Base-by-base conservation (phyloP, 2,329 filamentous ascomycete species). In the Trichocomaceae sp. region DNA sequence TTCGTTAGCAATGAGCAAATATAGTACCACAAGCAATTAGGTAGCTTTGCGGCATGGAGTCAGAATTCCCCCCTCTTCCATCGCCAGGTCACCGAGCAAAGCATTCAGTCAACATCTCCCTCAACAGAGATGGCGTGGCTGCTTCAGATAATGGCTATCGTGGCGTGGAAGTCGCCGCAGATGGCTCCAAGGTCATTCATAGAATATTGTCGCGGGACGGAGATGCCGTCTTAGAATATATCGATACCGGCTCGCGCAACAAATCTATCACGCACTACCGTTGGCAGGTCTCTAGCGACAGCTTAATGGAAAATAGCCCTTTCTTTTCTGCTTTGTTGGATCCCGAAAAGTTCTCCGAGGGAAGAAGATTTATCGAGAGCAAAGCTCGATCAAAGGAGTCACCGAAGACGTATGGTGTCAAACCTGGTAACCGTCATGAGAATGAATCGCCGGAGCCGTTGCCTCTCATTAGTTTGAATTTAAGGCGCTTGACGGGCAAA, bases 281-380 rank as follows among this genome's bases (percentile, higher is more conserved):
- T 22, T 74, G 72, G 64, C 65, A 64, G 52, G 67, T 74, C 10
- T 65, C 63, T 39, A 72, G 66, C 48, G 56, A 62, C 4, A 58
- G 59, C 37, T 60, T 75, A 13, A 65, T 60, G 20, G 47, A 57
- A 19, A 66, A 66, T 6, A 74, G 71, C 47, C 64, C 65, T 5
- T 76, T 75, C 44, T 75, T 75, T 50, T 57, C 64, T 19, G 69
- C 65, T 19, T 60, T 75, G 12, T 60, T 76, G 15, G 72, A 75
- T 35, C 68, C 71, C 2, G 60, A 66, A 13, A 75, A 75, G 52
- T 75, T 76, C 52, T 64, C 63, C 1, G 73, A 75, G 57, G 72
- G 73, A 5, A 65, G 64, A 47, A 48, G 61, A 3, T 62, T 75
- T 56, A 60, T 63, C 51, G 60, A 65, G 62, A 67, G 58, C 47